These are phyloP conservation scores for Macrolepiota dolichaula DNA, from an alignment of 768 basidiomycete species.

Conservation along the genomic window DNA sequence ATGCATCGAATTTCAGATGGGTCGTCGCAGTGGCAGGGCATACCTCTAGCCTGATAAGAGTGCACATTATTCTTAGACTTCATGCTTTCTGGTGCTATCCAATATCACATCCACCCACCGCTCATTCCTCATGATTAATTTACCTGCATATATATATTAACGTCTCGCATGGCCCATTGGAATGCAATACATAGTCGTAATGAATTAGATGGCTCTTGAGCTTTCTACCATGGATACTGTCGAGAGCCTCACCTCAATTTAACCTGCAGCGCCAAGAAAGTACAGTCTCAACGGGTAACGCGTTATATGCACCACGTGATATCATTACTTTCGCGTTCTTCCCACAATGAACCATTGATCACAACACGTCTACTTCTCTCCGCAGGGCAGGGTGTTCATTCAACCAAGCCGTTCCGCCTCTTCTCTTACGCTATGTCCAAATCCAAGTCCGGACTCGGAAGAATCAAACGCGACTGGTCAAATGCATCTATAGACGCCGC, in stretches of 20 bases:
- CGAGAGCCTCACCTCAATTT: too few species aligned
- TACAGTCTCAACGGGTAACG: not conserved
- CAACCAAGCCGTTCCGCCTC: not conserved
- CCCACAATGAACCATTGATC: slow-evolving; percentile 11
- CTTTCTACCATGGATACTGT: not conserved
- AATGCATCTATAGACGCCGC: slow-evolving; percentile 22
- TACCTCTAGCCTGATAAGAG: slow-evolving; percentile 35
- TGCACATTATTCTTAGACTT: slow-evolving; percentile 20
- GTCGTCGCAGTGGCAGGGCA: slow-evolving; percentile 41
- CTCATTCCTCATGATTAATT: slow-evolving; percentile 12
- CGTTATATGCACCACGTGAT: slow-evolving; percentile 18
- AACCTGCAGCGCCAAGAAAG: too few species aligned
- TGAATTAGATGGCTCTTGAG: not conserved
- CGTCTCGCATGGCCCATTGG: slow-evolving; percentile 1
- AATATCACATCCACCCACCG: slow-evolving; percentile 26
- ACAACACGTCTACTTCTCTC: not conserved
- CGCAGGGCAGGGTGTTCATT: not conserved
- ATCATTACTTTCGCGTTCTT: slow-evolving; percentile 16
- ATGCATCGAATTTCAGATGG: slow-evolving; percentile 29
- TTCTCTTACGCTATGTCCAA: slow-evolving; percentile 22
- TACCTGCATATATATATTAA: slow-evolving; percentile 5
- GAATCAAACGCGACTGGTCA: slow-evolving; percentile 64
- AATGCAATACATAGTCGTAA: slow-evolving; percentile 6
- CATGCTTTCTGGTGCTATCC: slow-evolving; percentile 15
- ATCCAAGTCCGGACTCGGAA: slow-evolving; percentile 56